phyloP scores from a whole-genome alignment of 768 basidiomycete species.

The Suillus discolor region DNA sequence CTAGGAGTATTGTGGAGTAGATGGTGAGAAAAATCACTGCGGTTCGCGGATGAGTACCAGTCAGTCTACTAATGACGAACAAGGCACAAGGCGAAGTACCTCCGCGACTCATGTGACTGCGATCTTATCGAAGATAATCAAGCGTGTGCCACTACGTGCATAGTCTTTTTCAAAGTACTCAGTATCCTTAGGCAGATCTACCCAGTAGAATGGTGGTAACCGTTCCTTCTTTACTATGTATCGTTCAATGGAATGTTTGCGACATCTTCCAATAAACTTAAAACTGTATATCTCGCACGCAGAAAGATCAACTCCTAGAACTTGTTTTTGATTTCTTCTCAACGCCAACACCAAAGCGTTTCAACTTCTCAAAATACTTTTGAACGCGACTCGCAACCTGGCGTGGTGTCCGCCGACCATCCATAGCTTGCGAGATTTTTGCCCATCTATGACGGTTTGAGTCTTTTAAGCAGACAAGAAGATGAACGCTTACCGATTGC shows the following conservation, averaged over 20 bases:
- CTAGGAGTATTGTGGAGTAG: not conserved
- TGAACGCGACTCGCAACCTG: constrained; percentile 91
- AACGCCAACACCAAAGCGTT: constrained; percentile 64
- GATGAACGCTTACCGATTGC: constrained; percentile 57
- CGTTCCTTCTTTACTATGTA: not conserved
- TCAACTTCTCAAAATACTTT: constrained; percentile 86
- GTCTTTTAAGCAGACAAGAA: constrained; percentile 10
- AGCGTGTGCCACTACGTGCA: not conserved
- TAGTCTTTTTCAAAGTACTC: not conserved
- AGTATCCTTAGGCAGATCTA: not conserved
- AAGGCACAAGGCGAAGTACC: too few species aligned
- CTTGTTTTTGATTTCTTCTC: constrained; percentile 29
- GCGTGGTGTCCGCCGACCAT: constrained; percentile 71
- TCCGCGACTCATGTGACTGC: not conserved
- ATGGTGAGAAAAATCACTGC: not conserved
- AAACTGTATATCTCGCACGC: not conserved
- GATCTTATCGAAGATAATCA: constrained; percentile 17
- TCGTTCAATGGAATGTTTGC: not conserved
- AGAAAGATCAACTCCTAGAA: constrained; percentile 14
- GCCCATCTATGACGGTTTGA: constrained; percentile 55
- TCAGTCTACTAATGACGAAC: too few species aligned
- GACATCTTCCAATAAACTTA: not conserved
- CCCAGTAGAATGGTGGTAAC: not conserved
- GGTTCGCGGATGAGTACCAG: not conserved
- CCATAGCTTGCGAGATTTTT: constrained; percentile 83